A percentile compares a stretch with the other conserved stretches of the same genome.
Conservation (phyloP, 208 protist genomes). For the Trypanosoma avium region DNA sequence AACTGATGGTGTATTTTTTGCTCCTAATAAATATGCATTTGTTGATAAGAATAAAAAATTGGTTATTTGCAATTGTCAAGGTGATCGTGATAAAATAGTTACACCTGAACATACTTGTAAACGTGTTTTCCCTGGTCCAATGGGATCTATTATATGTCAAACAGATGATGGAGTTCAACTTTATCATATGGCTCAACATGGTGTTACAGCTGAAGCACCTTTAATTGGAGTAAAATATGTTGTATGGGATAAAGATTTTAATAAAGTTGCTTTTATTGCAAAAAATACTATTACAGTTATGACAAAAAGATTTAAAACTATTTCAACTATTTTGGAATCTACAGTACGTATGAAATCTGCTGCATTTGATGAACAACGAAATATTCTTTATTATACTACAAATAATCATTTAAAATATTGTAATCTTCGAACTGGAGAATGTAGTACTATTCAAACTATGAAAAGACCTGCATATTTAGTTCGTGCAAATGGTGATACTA, state of each 20-base stretch:
- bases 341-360: constrained; percentile 96
- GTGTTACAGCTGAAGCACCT: constrained; percentile 60
- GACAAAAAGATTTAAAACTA: constrained; percentile 88
- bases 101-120: constrained; percentile 49
- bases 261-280: constrained; percentile 90
- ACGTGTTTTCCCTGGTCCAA: constrained; percentile 74
- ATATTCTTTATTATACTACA: constrained; percentile 98
- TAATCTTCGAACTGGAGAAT: constrained; percentile 91
- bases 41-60: constrained; percentile 87
- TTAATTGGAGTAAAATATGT: constrained; percentile 88
- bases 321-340: constrained; percentile 91
- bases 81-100: constrained; percentile 79
- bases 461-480: constrained; percentile 96
- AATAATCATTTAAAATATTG: constrained; percentile 99
- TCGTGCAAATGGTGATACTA: constrained; percentile 69
- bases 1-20: constrained; percentile 91
- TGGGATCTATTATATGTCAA: constrained; percentile 77
- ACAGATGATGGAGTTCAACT: constrained; percentile 88
- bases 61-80: constrained; percentile 82
- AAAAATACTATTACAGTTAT: constrained; percentile 91
- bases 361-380: constrained; percentile 86
- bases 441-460: constrained; percentile 97
- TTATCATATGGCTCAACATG: constrained; percentile 95
- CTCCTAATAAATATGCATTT: constrained; percentile 94
- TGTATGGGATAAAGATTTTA: constrained; percentile 93